Evolutionary conservation across 2,329 filamentous ascomycete genomes (phyloP).

Genomic region (Fusarium torulosum): DNA sequence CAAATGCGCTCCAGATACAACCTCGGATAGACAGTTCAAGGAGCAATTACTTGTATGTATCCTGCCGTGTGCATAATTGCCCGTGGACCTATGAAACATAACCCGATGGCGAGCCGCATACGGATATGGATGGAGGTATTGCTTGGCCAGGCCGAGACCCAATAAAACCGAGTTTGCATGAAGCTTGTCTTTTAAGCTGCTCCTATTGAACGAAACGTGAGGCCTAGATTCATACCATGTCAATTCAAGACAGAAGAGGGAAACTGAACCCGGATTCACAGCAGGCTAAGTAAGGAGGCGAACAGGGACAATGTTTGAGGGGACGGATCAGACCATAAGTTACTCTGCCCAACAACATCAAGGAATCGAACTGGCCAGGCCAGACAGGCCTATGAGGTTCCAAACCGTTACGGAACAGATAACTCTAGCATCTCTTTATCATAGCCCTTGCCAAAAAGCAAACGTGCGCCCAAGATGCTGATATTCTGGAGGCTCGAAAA

Average conservation of each 20-base stretch:
- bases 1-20: conserved; percentile 8
- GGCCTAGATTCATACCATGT: conserved; percentile 13
- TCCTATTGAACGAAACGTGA: conserved; percentile 22
- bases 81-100: conserved; percentile 35
- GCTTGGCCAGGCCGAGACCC: conserved; percentile 28
- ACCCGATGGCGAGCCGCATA: conserved; percentile 42
- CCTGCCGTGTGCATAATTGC: conserved; percentile 24
- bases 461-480: conserved; percentile 13
- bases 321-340: not conserved
- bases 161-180: conserved; percentile 29
- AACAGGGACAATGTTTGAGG: conserved; percentile 7
- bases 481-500: conserved; percentile 15
- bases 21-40: conserved; percentile 4
- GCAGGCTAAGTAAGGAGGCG: not conserved
- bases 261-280: conserved; percentile 7
- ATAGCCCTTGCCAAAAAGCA: conserved; percentile 15
- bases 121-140: conserved; percentile 16
- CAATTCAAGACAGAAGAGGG: conserved; percentile 10
- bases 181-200: conserved; percentile 11
- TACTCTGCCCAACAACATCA: not conserved
- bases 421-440: conserved; percentile 6
- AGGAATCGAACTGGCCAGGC: not conserved
- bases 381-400: not conserved
- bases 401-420: not conserved
- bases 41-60: conserved; percentile 20